Conservation (phyloP, 139 green algal species). For the Picochlorum costavermella region DNA sequence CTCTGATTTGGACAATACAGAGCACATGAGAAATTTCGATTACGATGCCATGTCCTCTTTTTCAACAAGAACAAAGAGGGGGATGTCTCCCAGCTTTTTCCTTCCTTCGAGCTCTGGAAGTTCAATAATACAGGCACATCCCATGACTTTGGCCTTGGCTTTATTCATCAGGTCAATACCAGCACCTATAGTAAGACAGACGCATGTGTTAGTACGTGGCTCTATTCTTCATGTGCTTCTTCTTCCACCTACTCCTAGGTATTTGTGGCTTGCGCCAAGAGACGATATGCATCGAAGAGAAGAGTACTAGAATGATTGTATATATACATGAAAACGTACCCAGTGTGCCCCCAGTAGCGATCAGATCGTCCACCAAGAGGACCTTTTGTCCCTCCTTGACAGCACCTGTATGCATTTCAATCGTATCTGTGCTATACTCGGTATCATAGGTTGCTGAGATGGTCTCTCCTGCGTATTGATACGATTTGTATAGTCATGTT, state of each 20-base stretch:
- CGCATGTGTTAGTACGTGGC: no score
- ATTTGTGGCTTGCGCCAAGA: no score
- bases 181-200: slow-evolving; percentile 18
- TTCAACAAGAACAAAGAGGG: slow-evolving; percentile 73
- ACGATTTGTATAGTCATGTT: no score
- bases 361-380: slow-evolving; percentile 93
- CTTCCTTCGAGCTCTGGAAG: slow-evolving; percentile 76
- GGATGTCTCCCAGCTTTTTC: slow-evolving; percentile 52
- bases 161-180: slow-evolving; percentile 72
- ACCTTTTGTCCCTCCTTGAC: slow-evolving; percentile 77
- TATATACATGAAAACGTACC: slow-evolving; percentile 43
- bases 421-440: slow-evolving; percentile 90
- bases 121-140: slow-evolving; percentile 80
- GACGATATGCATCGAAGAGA: no score
- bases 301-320: not conserved
- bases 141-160: slow-evolving; percentile 65
- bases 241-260: no score
- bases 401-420: slow-evolving; percentile 91
- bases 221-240: no score
- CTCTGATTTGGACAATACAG: not conserved
- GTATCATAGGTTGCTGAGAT: slow-evolving; percentile 73
- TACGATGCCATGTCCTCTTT: slow-evolving; percentile 61
- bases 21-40: no score
- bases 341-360: slow-evolving; percentile 96
- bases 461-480: slow-evolving; percentile 60